Evolutionary conservation across 176 grass and related monocot species (phyloP).

Genomic region (Oryza longistaminata): DNA sequence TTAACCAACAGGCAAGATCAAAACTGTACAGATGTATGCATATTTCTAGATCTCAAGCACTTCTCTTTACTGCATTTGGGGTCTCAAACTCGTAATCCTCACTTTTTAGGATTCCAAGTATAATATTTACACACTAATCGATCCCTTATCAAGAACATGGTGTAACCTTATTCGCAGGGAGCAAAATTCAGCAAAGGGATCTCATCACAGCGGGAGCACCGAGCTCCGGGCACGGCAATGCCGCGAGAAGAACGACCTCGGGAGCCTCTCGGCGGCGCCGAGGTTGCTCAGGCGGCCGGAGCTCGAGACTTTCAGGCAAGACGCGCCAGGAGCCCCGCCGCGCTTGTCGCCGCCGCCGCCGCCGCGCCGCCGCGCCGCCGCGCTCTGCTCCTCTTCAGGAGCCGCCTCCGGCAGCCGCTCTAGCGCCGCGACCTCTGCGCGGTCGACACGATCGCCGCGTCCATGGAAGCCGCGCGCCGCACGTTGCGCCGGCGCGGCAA

Average conservation of each 20-base stretch:
- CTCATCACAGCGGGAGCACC: conserved; percentile 54
- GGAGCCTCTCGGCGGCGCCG: conserved; percentile 34
- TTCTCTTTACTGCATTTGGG: conserved; percentile 12
- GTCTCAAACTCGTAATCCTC: conserved; percentile 13
- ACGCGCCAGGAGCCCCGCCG: conserved; percentile 5
- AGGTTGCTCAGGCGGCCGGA: conserved; percentile 12
- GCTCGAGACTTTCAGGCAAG: conserved; percentile 15
- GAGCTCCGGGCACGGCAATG: conserved; percentile 64
- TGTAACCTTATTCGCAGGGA: conserved; percentile 33
- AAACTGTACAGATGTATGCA: background rate
- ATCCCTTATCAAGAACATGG: background rate
- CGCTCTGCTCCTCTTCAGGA: conserved; percentile 44
- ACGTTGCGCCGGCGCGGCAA: conserved; percentile 24
- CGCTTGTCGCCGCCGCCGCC: conserved; percentile 32
- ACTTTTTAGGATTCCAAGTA: conserved; percentile 44
- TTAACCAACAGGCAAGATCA: background rate
- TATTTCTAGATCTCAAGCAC: background rate
- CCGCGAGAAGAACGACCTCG: conserved; percentile 68
- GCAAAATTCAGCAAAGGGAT: conserved; percentile 40
- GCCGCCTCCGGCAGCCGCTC: conserved; percentile 33
- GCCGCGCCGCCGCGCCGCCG: conserved; percentile 15
- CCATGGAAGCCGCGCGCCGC: conserved; percentile 71
- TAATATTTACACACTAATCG: background rate
- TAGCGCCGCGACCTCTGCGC: conserved; percentile 24
- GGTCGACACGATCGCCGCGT: conserved; percentile 29